A percentile compares a stretch with the other conserved stretches of the same genome.
These are phyloP conservation scores for Saccharum hybrid DNA, from an alignment of 202 grass and related monocot species.

Conservation along the genomic window DNA sequence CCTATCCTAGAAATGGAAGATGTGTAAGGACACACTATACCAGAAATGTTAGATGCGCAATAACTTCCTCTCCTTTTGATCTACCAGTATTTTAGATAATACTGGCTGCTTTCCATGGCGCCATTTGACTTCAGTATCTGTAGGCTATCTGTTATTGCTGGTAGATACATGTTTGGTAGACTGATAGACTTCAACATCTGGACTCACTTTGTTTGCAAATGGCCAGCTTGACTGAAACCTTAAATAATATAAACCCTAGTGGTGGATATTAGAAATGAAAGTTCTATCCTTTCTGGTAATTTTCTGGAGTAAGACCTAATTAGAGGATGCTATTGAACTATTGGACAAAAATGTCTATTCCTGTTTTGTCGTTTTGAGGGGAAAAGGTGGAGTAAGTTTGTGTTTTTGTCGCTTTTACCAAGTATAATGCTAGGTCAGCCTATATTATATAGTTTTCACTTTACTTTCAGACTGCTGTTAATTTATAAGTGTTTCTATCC, in stretches of 20 bases:
- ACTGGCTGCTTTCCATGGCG: not conserved
- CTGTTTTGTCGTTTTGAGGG: not conserved
- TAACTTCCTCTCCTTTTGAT: conserved; percentile 1
- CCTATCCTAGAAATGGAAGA: not conserved
- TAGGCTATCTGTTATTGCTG: conserved; percentile 10
- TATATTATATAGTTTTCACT: conserved; percentile 8
- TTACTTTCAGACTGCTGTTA: not conserved
- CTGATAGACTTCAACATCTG: conserved; percentile 9
- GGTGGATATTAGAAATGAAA: conserved; percentile 15
- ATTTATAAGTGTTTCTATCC: not conserved
- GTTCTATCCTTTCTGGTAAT: not conserved
- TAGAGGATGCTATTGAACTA: conserved; percentile 9
- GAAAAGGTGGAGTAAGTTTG: not conserved
- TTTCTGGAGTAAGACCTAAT: conserved; percentile 25
- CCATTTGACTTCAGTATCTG: not conserved
- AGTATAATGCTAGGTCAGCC: not conserved
- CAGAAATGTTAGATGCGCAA: not conserved
- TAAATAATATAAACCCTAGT: conserved; percentile 12
- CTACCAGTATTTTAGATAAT: conserved; percentile 6
- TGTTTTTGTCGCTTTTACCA: not conserved
- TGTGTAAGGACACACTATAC: not conserved
- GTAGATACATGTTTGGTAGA: conserved; percentile 18
- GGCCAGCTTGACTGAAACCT: not conserved
- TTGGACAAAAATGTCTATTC: conserved; percentile 26
- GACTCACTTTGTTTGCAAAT: conserved; percentile 16